Base-by-base conservation (phyloP, 2,329 filamentous ascomycete species). In the Penicillium sp. region DNA sequence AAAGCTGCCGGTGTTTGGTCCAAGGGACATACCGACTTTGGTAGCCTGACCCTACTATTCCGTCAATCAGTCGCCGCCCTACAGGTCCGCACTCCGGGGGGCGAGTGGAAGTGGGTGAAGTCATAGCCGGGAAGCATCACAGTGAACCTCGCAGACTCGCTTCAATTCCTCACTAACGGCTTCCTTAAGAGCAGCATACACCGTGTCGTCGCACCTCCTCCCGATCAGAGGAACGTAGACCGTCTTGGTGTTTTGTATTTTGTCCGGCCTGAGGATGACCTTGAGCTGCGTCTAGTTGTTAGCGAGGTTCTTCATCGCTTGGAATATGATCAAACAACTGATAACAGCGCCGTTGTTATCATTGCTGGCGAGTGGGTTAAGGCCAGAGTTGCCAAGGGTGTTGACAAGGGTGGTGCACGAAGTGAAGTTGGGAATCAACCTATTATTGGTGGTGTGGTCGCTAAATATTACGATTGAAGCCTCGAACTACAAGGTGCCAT, bases 1-100 rank as follows among this genome's bases (percentile, higher is more conserved):
- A 75, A 75, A 53, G 72, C 76, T 3, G 77, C 78, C 0, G 73
- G 76, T 35, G 73, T 84, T 0, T 82, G 80, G 65, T 73, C 78
- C 0, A 75, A 75, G 0, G 84, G 84, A 0, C 85, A 87, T 67
- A 86, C 85, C 0, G 85, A 87, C 66, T 76, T 86, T 1, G 85
- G 85, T 0, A 84, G 82, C 0, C 73, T 86, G 1, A 87, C 85
- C 0, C 71, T 87, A 1, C 76, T 87, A 0, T 87, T 87, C 75
- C 77, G 83, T 2, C 85, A 87, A 64, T 85, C 85, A 0, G 81
- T 87, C 0, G 84, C 84, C 0, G 84, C 80, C 0, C 76, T 87
- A 2, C 85, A 87, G 69, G 83, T 87, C 35, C 80, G 80, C 10
- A 78, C 77, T 5, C 72, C 76, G 0, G 77, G 79, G 0, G 78